Percentiles rank a stretch among this genome's conserved stretches.
Conservation (phyloP, 2,329 filamentous ascomycete genomes). For the Colletotrichum melonis region DNA sequence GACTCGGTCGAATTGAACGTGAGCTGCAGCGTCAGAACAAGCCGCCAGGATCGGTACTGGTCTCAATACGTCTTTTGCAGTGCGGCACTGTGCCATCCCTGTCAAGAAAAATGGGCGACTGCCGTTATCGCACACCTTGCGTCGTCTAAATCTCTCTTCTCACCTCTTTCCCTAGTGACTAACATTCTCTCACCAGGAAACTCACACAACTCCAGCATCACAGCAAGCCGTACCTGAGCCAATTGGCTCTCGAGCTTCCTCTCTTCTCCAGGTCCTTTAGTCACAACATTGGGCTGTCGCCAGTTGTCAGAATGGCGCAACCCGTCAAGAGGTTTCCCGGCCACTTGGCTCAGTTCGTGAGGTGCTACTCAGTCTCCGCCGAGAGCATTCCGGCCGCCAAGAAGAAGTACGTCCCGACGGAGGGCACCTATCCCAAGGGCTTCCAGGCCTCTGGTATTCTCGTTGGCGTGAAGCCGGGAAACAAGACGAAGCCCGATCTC, state of each 20-base stretch:
- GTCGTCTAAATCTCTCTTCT: conserved; percentile 24
- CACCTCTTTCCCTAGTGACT: conserved; percentile 8
- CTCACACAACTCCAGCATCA: conserved; percentile 2
- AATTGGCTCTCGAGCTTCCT: conserved; percentile 22
- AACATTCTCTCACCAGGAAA: conserved; percentile 10
- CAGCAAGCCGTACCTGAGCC: conserved; percentile 16
- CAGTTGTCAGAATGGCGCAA: conserved; percentile 31
- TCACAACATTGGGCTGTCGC: neutral
- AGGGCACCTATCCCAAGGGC: conserved; percentile 88
- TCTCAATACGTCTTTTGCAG: conserved; percentile 9
- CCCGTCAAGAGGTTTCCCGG: conserved; percentile 34
- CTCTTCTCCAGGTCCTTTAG: neutral
- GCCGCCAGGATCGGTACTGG: neutral
- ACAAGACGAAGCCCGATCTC: conserved; percentile 91
- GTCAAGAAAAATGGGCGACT: conserved; percentile 18
- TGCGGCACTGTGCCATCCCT: conserved; percentile 11
- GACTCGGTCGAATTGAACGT: no score
- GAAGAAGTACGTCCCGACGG: conserved; percentile 87
- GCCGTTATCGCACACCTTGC: conserved; percentile 26
- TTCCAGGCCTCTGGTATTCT: conserved; percentile 89
- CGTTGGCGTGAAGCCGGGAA: conserved; percentile 93
- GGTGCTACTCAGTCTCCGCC: conserved; percentile 69
- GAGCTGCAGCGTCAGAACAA: neutral
- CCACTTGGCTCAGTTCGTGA: conserved; percentile 42
- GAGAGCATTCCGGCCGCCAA: conserved; percentile 80